Evolutionary conservation across 768 basidiomycete genomes (phyloP), one percentile per base, ranked within the genome.

Genomic region (Trametes meyenii): DNA sequence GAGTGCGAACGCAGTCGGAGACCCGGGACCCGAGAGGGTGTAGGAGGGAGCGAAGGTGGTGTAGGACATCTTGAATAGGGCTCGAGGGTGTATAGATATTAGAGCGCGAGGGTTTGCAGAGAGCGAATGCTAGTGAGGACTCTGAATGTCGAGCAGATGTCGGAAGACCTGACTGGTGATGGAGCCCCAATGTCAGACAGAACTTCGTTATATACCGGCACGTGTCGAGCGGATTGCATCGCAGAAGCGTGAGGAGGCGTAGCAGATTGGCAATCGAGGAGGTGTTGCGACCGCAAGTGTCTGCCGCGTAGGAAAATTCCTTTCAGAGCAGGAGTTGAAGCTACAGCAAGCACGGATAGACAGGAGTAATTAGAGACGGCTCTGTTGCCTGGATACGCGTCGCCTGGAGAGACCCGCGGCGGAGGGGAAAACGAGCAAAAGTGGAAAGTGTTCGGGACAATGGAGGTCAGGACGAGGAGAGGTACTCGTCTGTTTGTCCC

Each of bases 1-100:
- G 46, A 68, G 55, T 43, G 51, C 46, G 57, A 68, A 66, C 19
- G 67, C 64, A 58, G 64, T 63, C 14, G 62, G 62, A 14, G 67
- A 46, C 19, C 58, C 53, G 60, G 60, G 58, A 29, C 61, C 50
- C 50, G 65, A 62, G 64, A 60, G 53, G 55, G 59, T 43, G 64
- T 58, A 63, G 54, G 64, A 55, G 50, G 60, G 40, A 14, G 62
- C 33, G 24, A 26, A 48, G 45, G 58, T 55, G 49, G 61, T 29
- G 59, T 52, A 65, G 36, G 67, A 65, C 67, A 67, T 67, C 49
- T 17, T 19, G 35, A 19, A 11, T 45, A 35, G 29, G 42, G 29
- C n/a, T 36, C n/a, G 55, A 51, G 60, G 2, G 45, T 16, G 17
- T 33, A 8, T 33, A 16, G 36, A 29, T 8, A 39, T 14, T 36